These are phyloP conservation scores for Pichia sp. DNA, from an alignment of 1,139 yeast species.

Conservation along the genomic window DNA sequence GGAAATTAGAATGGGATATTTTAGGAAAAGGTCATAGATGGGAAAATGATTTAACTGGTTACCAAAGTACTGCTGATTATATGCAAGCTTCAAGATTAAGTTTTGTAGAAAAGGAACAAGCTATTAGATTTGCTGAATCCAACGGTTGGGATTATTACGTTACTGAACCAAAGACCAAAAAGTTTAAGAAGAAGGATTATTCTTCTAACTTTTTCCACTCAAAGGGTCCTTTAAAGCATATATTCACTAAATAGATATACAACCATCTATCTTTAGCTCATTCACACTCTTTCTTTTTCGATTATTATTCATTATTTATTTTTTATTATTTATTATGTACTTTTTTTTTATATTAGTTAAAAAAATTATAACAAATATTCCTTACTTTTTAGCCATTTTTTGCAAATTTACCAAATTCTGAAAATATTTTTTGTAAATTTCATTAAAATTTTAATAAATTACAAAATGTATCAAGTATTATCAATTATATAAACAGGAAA, in stretches of 20 bases:
- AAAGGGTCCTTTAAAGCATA: constrained; percentile 68
- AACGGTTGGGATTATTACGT: constrained; percentile 85
- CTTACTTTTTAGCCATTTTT: too few species aligned
- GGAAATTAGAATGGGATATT: constrained; percentile 86
- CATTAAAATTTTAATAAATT: too few species aligned
- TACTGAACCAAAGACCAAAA: constrained; percentile 73
- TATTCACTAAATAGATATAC: constrained; percentile 62
- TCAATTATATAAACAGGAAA: too few species aligned
- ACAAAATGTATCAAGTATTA: too few species aligned
- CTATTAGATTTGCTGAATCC: constrained; percentile 71
- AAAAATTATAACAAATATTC: too few species aligned
- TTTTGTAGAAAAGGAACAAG: constrained; percentile 72
- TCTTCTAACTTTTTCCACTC: constrained; percentile 67
- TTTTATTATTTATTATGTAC: too few species aligned
- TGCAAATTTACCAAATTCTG: too few species aligned
- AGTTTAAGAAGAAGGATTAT: constrained; percentile 71
- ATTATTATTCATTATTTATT: constrained; percentile 15
- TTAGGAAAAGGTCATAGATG: constrained; percentile 74
- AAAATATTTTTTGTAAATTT: too few species aligned
- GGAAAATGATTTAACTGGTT: constrained; percentile 88
- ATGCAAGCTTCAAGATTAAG: constrained; percentile 83
- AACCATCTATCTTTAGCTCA: neutral
- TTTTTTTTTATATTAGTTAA: too few species aligned
- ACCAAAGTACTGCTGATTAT: constrained; percentile 74
- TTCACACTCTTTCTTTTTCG: too few species aligned